These are phyloP conservation scores for Sclerotinia borealis DNA, from an alignment of 2,329 filamentous ascomycete species.

Conservation along the genomic window DNA sequence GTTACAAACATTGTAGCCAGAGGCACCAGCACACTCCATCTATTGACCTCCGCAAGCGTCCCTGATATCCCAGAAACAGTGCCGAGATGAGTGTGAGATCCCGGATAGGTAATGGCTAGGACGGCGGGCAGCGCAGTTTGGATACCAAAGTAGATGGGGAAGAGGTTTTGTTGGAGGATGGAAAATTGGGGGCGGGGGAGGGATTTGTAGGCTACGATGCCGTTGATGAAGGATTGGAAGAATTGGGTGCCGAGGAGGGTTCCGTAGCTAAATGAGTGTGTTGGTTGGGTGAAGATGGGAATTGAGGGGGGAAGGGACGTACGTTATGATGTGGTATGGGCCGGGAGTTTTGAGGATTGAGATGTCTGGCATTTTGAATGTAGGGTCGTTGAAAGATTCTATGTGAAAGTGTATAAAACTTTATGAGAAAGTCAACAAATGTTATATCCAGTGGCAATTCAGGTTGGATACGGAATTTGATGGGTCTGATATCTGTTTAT, in stretches of 20 bases:
- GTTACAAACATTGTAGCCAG: constrained; percentile 65
- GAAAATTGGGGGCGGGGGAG: constrained; percentile 78
- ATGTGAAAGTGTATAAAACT: neutral
- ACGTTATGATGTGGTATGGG: constrained; percentile 74
- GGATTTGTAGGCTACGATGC: constrained; percentile 68
- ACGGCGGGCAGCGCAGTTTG: constrained; percentile 70
- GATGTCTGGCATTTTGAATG: constrained; percentile 32
- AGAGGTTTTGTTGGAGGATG: constrained; percentile 70
- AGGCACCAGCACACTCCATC: constrained; percentile 60
- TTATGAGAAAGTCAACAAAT: neutral
- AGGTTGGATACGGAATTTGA: neutral
- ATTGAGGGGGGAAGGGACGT: constrained; percentile 24
- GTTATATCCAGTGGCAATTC: neutral
- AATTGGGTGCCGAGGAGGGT: constrained; percentile 80
- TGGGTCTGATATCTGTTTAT: neutral
- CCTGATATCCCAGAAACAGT: constrained; percentile 44
- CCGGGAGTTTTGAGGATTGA: constrained; percentile 52
- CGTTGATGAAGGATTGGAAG: constrained; percentile 77
- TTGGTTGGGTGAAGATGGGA: constrained; percentile 14
- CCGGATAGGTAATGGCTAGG: constrained; percentile 75
- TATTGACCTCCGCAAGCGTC: constrained; percentile 54
- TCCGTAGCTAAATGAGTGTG: constrained; percentile 58
- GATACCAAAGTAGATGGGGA: constrained; percentile 83
- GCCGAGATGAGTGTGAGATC: constrained; percentile 38
- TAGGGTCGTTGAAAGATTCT: neutral